These are phyloP conservation scores for Thozetella sp. DNA, from an alignment of 495 filamentous ascomycete genomes.

Conservation along the genomic window DNA sequence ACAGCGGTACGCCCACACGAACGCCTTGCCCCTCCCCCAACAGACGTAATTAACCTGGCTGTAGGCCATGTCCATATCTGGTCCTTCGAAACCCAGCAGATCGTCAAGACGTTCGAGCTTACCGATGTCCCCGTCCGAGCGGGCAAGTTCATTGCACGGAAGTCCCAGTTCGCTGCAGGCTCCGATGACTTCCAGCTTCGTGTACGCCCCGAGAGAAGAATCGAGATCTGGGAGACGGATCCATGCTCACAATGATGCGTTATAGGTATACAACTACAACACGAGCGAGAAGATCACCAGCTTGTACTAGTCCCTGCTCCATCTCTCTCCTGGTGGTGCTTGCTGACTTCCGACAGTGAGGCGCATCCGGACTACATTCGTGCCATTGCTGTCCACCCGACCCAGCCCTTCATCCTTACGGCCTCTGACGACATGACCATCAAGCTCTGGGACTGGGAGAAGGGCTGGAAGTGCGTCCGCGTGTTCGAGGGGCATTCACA, in stretches of 20 bases:
- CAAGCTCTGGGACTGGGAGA: conserved; percentile 99
- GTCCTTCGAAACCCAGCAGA: conserved; percentile 96
- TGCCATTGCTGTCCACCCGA: conserved; percentile 95
- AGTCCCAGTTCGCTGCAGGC: conserved; percentile 99
- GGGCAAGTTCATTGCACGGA: conserved; percentile 93
- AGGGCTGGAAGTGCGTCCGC: conserved; percentile 96
- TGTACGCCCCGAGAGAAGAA: conserved; percentile 38
- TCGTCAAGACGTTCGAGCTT: conserved; percentile 99
- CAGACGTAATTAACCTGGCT: conserved; percentile 42
- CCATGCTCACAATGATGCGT: background rate
- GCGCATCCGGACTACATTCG: conserved; percentile 99
- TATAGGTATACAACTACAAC: conserved; percentile 86
- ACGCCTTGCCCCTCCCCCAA: background rate
- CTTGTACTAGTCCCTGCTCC: conserved; percentile 45
- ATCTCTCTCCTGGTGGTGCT: background rate
- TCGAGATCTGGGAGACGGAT: background rate
- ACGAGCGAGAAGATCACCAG: conserved; percentile 98
- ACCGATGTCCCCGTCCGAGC: conserved; percentile 98
- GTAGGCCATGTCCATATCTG: conserved; percentile 95
- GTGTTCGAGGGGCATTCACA: conserved; percentile 96
- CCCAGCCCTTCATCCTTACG: conserved; percentile 93
- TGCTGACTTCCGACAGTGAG: conserved; percentile 47
- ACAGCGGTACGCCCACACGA: conserved; percentile 70
- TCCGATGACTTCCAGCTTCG: conserved; percentile 98
- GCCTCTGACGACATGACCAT: conserved; percentile 99